phyloP scores from a whole-genome alignment of 495 filamentous ascomycete species.

The Cairneyella variabilis region DNA sequence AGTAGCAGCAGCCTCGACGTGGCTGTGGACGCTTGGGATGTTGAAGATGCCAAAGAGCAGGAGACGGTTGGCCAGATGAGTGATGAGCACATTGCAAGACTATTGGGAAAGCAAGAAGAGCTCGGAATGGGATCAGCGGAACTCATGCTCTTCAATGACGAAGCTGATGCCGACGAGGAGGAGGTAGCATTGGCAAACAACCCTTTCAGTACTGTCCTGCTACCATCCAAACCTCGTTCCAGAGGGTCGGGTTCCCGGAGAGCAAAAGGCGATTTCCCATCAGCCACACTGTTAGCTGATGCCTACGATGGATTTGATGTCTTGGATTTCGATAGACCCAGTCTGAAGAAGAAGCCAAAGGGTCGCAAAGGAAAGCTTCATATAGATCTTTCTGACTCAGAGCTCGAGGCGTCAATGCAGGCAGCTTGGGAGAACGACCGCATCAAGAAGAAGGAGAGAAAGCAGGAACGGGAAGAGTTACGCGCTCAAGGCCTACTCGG shows the following conservation, averaged over 20 bases:
- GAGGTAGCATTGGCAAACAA: constrained; percentile 5
- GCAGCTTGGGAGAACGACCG: constrained; percentile 71
- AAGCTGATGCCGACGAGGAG: constrained; percentile 21
- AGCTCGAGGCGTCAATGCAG: constrained; percentile 60
- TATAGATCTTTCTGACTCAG: constrained; percentile 68
- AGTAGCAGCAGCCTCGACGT: constrained; percentile 25
- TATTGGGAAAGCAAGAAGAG: constrained; percentile 64
- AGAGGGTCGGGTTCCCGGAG: constrained; percentile 5
- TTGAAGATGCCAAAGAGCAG: constrained; percentile 33
- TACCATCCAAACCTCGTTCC: neutral
- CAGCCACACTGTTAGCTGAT: constrained; percentile 51
- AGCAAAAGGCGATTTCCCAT: constrained; percentile 20
- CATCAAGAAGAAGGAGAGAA: constrained; percentile 74
- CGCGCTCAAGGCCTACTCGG: constrained; percentile 77
- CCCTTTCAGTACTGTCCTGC: neutral
- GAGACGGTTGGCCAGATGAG: constrained; percentile 32
- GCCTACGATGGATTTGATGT: constrained; percentile 77
- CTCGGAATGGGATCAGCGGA: constrained; percentile 57
- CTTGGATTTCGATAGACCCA: constrained; percentile 74
- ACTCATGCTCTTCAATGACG: constrained; percentile 48
- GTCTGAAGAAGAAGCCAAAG: constrained; percentile 51
- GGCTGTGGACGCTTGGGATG: constrained; percentile 24
- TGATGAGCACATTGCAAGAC: constrained; percentile 56
- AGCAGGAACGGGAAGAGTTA: constrained; percentile 72
- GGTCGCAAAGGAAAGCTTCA: constrained; percentile 46